Evolutionary conservation across 2,329 filamentous ascomycete species (phyloP), one percentile per base, ranked within the genome.

Genomic region (Zymoseptoria brevis): DNA sequence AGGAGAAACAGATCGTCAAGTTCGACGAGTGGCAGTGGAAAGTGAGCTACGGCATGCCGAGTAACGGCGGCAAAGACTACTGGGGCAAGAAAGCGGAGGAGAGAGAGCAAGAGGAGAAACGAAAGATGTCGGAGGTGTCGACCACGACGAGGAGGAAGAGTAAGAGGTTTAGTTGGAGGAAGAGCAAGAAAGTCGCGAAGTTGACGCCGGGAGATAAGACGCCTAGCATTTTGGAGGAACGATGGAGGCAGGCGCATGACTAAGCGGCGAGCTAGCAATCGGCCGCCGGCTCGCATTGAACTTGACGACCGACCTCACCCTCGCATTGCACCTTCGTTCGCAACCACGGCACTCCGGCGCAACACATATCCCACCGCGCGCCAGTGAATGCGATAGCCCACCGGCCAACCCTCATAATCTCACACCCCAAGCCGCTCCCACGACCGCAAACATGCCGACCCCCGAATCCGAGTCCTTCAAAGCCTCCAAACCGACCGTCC

Each of bases 391-490:
- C 35, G 35, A 45, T 45, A 16, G 6, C 13, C 35, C 35, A 45
- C 35, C 35, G 35, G 13, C 35, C 5, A 16, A 45, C 13, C 26
- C 50, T 22, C 22, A 53, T 6, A 22, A 24, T 24, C 22, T 24
- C 22, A 4, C 50, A 30, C 19, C 22, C 19, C 11, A 19, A 9
- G 8, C 50, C 22, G 9, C 19, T 30, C 22, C 51, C 22, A 53
- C 26, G 26, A 29, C 51, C 51, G 51, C 51, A 13, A 41, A 24
- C 50, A 93, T 93, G 87, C 89, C 89, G 69, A 93, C 88, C 22
- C 88, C 89, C 75, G 89, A 94, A 76, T 93, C 89, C 71, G 85
- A 82, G 69, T 81, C 84, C 72, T 94, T 93, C 80, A 84, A 90
- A 76, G 87, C 87, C 67, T 87, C 88, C 78, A 94, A 94, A 81